Evolutionary conservation across 306 rosid genomes (phyloP).

Genomic region (Pterocarpus macrocarpus): DNA sequence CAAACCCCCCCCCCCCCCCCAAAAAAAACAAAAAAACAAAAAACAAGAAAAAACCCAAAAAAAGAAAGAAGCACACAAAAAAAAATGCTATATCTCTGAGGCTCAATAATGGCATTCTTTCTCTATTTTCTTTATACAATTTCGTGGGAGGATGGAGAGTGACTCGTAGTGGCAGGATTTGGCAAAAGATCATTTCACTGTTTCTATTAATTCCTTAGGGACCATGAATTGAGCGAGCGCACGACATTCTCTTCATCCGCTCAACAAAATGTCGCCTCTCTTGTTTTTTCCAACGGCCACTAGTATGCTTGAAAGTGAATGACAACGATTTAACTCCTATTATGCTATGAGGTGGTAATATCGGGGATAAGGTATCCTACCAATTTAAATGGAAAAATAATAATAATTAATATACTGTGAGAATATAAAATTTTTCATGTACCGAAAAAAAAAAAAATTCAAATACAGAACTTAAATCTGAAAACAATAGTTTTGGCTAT

Average conservation of each 20-base stretch:
- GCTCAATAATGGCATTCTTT: neutral
- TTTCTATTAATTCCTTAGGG: neutral
- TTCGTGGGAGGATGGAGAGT: conserved; percentile 24
- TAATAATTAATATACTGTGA: neutral
- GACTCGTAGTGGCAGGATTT: conserved; percentile 17
- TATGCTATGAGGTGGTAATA: conserved; percentile 8
- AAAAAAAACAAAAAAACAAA: neutral
- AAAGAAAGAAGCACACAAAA: no score
- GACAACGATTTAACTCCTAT: conserved; percentile 50
- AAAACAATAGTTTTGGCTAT: conserved; percentile 42
- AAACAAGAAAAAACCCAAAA: neutral
- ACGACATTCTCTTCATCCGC: conserved; percentile 41
- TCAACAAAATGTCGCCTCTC: conserved; percentile 38
- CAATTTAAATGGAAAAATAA: neutral
- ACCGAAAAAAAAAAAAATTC: neutral
- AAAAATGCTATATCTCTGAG: neutral
- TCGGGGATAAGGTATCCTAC: conserved; percentile 37
- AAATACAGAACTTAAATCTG: conserved; percentile 22
- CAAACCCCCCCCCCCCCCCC: neutral
- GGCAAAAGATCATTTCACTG: conserved; percentile 19
- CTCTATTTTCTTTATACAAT: neutral
- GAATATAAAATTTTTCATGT: no score
- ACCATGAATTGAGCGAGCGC: conserved; percentile 11
- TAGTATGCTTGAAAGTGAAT: conserved; percentile 55
- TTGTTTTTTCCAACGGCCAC: conserved; percentile 54